phyloP scores from a whole-genome alignment of 805 yeast species.

The Ogataea dorogensis region DNA sequence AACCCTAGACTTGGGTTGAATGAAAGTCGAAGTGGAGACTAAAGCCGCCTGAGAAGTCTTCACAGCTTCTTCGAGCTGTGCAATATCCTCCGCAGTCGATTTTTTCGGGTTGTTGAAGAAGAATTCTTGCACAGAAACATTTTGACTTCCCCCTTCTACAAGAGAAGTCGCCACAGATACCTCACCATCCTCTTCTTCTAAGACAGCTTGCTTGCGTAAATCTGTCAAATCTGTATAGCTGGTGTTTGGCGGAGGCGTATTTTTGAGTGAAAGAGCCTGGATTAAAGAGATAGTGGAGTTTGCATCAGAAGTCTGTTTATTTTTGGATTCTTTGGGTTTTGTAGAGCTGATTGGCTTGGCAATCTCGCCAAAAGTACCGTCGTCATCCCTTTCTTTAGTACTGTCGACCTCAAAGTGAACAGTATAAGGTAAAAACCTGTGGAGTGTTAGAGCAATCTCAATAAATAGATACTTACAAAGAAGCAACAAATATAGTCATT shows the following conservation, averaged over 20 bases:
- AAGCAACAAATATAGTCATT: conserved; percentile 71
- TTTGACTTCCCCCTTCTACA: conserved; percentile 15
- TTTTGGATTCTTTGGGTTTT: conserved; percentile 11
- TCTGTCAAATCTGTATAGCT: conserved; percentile 12
- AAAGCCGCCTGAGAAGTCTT: conserved; percentile 3
- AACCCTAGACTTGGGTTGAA: conserved; percentile 27
- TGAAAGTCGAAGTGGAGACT: conserved; percentile 20
- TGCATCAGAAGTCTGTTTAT: conserved; percentile 5
- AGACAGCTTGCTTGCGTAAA: conserved; percentile 3
- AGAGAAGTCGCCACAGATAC: conserved; percentile 15
- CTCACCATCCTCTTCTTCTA: conserved; percentile 18
- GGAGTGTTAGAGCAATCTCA: conserved; percentile 5
- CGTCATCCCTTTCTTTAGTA: conserved; percentile 14
- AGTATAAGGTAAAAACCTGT: conserved; percentile 65
- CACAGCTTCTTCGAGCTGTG: conserved; percentile 10
- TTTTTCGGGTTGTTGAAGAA: conserved; percentile 40
- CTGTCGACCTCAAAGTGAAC: conserved; percentile 58
- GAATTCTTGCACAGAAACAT: conserved; percentile 52
- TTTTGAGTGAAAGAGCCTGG: conserved; percentile 21
- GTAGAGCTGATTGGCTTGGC: conserved; percentile 26
- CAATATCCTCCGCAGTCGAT: conserved; percentile 13
- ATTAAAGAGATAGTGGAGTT: conserved; percentile 28
- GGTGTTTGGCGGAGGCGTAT: conserved; percentile 11
- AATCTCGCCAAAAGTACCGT: conserved; percentile 23
- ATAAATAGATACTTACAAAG: conserved; percentile 49